Evolutionary conservation across 2,329 filamentous ascomycete genomes (phyloP).

Genomic region (Penicillium sp.): DNA sequence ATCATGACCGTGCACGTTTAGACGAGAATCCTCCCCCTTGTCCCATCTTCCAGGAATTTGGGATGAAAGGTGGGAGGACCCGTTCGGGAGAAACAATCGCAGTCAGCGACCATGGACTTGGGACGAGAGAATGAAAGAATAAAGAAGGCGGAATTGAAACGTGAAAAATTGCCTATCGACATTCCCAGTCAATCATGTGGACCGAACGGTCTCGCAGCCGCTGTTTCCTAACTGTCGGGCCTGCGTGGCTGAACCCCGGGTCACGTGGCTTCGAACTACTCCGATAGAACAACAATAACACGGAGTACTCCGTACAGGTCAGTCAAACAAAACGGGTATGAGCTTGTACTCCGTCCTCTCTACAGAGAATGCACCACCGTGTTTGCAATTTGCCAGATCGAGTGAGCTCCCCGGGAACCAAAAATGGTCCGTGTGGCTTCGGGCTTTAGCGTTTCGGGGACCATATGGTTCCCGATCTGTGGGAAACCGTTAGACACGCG

Average conservation of each 20-base stretch:
- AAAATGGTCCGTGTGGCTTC: conserved; percentile 11
- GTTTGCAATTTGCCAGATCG: conserved; percentile 11
- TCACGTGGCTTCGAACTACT: no score
- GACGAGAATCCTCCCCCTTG: conserved; percentile 9
- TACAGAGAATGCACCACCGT: conserved; percentile 1
- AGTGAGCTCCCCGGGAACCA: background rate
- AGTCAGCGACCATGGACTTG: no score
- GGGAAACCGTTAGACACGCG: conserved; percentile 19
- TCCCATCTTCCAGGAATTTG: background rate
- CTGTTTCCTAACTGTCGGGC: conserved; percentile 36
- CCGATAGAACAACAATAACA: no score
- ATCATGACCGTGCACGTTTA: conserved; percentile 20
- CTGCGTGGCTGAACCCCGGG: conserved; percentile 22
- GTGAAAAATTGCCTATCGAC: no score
- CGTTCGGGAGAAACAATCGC: no score
- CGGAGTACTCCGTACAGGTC: no score
- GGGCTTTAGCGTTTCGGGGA: conserved; percentile 24
- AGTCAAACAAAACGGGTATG: no score
- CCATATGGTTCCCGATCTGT: conserved; percentile 25
- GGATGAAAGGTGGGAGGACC: background rate
- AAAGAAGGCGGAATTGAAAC: no score
- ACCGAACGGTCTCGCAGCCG: conserved; percentile 35
- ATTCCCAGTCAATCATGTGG: no score
- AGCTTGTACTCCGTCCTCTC: no score
- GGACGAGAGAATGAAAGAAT: no score